Evolutionary conservation across 495 filamentous ascomycete species (phyloP).

Genomic region (Pyronema omphalodes): DNA sequence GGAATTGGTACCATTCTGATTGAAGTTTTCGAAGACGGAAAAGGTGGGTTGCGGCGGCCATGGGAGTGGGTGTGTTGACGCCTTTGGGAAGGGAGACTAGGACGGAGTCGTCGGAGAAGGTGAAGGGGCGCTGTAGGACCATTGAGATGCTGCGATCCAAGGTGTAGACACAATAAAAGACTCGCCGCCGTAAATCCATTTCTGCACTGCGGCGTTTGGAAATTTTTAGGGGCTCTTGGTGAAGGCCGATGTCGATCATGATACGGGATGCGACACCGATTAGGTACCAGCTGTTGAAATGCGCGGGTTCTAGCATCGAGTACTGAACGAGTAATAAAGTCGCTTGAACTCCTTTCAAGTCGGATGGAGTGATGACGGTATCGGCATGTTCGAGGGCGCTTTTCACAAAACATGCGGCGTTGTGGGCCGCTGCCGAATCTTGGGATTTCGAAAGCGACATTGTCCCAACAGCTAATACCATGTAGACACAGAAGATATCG

Average conservation of each 20-base stretch:
- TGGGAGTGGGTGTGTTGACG: conserved; percentile 17
- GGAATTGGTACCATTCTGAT: conserved; percentile 63
- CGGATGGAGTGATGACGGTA: conserved; percentile 63
- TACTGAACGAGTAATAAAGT: conserved; percentile 72
- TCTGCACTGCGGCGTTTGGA: conserved; percentile 40
- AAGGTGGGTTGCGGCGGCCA: conserved; percentile 34
- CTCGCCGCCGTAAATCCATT: conserved; percentile 54
- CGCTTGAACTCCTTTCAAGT: conserved; percentile 63
- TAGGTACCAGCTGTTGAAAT: conserved; percentile 80
- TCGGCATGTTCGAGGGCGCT: conserved; percentile 56
- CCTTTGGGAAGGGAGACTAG: conserved; percentile 42
- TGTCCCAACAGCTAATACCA: conserved; percentile 70
- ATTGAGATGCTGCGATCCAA: conserved; percentile 69
- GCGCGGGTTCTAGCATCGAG: conserved; percentile 66
- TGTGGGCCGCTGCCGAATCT: conserved; percentile 21
- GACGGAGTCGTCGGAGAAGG: conserved; percentile 76
- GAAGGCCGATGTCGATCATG: conserved; percentile 70
- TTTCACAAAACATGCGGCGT: conserved; percentile 24
- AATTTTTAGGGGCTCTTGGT: conserved; percentile 65
- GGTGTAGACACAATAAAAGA: conserved; percentile 74
- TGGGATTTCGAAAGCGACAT: conserved; percentile 47
- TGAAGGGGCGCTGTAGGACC: conserved; percentile 63
- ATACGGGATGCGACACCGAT: conserved; percentile 73
- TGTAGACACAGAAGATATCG: conserved; percentile 69
- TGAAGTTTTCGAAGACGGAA: conserved; percentile 60